phyloP scores from a whole-genome alignment of 176 grass and related monocot genomes.

The Musa itinerans region DNA sequence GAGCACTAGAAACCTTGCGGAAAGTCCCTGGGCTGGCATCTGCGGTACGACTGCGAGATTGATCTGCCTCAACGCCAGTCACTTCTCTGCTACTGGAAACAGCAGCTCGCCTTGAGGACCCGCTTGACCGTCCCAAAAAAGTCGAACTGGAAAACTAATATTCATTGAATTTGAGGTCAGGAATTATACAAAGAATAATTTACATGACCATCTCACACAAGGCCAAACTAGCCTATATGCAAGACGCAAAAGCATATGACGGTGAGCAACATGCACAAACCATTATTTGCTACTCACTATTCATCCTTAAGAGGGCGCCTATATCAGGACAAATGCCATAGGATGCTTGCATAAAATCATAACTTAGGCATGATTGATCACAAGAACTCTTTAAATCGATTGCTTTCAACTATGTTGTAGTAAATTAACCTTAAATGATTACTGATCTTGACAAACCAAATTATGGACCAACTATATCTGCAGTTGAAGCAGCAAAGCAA shows the following conservation, averaged over 20 bases:
- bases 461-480: not conserved
- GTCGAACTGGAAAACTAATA: conserved; percentile 41
- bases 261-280: no score
- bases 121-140: conserved; percentile 76
- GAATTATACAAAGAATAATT: not conserved
- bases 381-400: no score
- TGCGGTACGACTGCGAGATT: conserved; percentile 36
- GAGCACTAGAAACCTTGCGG: conserved; percentile 45
- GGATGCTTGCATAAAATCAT: no score
- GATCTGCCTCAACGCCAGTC: conserved; percentile 34
- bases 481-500: not conserved
- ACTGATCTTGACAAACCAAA: not conserved
- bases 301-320: no score
- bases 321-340: no score
- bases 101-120: conserved; percentile 67
- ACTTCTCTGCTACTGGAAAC: conserved; percentile 57
- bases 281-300: no score
- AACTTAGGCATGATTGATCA: no score
- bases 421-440: no score
- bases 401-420: no score
- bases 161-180: conserved; percentile 18
- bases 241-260: no score
- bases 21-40: conserved; percentile 70
- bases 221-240: no score
- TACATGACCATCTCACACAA: not conserved